These are phyloP conservation scores for Rauvolfia tetraphylla DNA, from an alignment of 257 asterid species.

Conservation along the genomic window DNA sequence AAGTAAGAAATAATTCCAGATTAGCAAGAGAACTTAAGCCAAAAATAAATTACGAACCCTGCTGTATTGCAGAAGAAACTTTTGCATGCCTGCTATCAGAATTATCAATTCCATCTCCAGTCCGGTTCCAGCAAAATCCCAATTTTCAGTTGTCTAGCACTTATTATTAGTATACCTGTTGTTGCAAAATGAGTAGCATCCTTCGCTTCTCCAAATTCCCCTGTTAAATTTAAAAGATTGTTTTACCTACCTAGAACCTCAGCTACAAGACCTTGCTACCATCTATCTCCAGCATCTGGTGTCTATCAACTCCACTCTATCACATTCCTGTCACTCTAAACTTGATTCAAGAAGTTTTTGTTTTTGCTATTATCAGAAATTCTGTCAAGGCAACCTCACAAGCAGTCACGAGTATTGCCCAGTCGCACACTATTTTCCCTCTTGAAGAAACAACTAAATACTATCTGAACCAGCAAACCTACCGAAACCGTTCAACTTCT, in stretches of 20 bases:
- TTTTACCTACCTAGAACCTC: background rate
- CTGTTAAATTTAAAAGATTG: background rate
- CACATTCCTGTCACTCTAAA: background rate
- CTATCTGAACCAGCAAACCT: background rate
- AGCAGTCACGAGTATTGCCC: background rate
- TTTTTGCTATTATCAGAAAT: background rate
- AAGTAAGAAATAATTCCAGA: background rate
- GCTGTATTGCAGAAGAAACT: background rate
- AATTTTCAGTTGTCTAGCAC: background rate
- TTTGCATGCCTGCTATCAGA: background rate
- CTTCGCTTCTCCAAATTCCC: conserved; percentile 1
- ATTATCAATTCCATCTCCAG: background rate
- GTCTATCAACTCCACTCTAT: background rate
- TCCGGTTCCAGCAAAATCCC: background rate
- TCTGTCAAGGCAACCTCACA: background rate
- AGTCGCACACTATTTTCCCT: background rate
- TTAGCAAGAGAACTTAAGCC: background rate
- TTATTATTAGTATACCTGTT: background rate
- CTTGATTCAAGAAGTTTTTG: background rate
- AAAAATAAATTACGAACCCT: background rate
- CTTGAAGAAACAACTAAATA: background rate
- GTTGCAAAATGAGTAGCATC: background rate
- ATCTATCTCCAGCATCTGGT: conserved; percentile 1
- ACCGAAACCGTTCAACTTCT: background rate
- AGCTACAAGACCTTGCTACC: background rate